phyloP scores from a whole-genome alignment of 179 eudicot genomes.

The Patellifolia procumbens region DNA sequence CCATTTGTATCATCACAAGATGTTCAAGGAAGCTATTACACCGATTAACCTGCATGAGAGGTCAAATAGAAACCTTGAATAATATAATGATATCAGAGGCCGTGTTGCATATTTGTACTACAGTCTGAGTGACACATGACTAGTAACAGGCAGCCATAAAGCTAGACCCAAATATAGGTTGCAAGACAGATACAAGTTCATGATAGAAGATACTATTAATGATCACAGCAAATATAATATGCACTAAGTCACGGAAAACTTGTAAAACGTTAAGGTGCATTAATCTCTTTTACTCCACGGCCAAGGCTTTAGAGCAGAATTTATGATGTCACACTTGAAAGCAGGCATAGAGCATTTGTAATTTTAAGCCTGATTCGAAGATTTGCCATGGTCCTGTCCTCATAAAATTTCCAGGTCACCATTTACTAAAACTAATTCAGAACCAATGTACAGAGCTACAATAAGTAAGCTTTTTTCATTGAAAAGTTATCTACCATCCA shows the following conservation, averaged over 20 bases:
- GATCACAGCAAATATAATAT: too few relatives aligned
- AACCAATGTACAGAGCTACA: neutral
- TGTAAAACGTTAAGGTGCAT: too few relatives aligned
- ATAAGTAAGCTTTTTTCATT: too few relatives aligned
- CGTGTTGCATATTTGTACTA: too few relatives aligned
- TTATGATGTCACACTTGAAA: neutral
- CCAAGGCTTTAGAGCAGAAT: neutral
- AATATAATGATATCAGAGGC: neutral
- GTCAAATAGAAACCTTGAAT: neutral
- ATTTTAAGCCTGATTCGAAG: neutral
- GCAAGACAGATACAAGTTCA: neutral
- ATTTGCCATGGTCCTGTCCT: too few relatives aligned
- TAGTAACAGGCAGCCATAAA: neutral
- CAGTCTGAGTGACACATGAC: too few relatives aligned
- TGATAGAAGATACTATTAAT: neutral
- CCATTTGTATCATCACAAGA: slow-evolving; percentile 77
- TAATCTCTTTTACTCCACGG: neutral
- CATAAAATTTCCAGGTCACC: neutral
- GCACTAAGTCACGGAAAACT: neutral
- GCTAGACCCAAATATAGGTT: neutral
- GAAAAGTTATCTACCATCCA: too few relatives aligned
- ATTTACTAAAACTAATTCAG: neutral
- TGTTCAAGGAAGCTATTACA: slow-evolving; percentile 79
- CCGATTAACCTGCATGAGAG: slow-evolving; percentile 59
- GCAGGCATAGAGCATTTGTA: neutral